Conservation (phyloP, 2,329 filamentous ascomycete genomes). For the Scolecobasidium constrictum region DNA sequence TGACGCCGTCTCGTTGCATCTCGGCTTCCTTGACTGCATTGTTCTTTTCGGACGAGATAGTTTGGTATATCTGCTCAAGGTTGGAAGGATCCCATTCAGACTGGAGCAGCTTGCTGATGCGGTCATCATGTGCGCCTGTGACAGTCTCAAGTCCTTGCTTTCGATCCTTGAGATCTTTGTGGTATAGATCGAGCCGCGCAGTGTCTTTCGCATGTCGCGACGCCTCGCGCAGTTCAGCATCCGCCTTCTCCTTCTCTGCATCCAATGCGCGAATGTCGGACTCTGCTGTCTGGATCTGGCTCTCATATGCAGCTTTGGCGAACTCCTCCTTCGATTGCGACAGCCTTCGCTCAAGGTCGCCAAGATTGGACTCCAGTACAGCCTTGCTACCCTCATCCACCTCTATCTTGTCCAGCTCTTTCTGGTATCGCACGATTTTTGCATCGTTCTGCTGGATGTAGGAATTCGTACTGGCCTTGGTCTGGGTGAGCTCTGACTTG, state of each 20-base stretch:
- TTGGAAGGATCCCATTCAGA: constrained; percentile 56
- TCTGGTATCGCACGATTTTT: constrained; percentile 55
- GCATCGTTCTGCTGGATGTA: constrained; percentile 65
- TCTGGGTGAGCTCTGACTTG: constrained; percentile 61
- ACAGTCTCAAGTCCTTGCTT: constrained; percentile 69
- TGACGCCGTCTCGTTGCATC: constrained; percentile 57
- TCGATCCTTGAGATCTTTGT: constrained; percentile 66
- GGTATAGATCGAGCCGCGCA: constrained; percentile 72
- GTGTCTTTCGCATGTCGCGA: constrained; percentile 72
- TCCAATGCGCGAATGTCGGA: constrained; percentile 58
- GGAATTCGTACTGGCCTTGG: constrained; percentile 61
- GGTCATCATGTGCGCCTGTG: constrained; percentile 60
- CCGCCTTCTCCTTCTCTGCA: constrained; percentile 58
- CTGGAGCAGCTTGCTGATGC: constrained; percentile 55
- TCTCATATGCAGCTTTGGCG: constrained; percentile 56
- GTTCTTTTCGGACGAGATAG: constrained; percentile 46
- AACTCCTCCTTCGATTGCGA: constrained; percentile 52
- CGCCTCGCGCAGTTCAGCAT: constrained; percentile 71
- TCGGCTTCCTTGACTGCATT: constrained; percentile 53
- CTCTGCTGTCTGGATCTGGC: constrained; percentile 56
- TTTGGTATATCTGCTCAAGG: constrained; percentile 62
- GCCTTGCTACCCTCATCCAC: constrained; percentile 80
- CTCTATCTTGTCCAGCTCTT: constrained; percentile 58
- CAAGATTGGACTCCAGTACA: constrained; percentile 61
- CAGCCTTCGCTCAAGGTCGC: constrained; percentile 56